Base-by-base conservation (phyloP, 106 monocot species). In the Cymbidium sinense region DNA sequence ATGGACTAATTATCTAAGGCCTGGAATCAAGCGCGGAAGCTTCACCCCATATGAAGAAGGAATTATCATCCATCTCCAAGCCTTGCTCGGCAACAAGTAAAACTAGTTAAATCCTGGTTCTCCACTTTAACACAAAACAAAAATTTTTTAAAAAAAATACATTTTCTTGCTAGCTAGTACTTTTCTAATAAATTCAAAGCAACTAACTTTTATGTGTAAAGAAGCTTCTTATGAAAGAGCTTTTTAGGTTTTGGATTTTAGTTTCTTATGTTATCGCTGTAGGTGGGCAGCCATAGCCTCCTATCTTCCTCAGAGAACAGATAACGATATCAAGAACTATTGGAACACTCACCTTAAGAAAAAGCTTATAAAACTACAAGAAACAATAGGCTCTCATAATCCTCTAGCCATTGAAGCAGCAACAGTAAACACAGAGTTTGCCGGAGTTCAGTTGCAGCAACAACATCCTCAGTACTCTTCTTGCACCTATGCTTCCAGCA, bases 301-400 rank as follows among this genome's bases (percentile, higher is more conserved):
- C 4, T 82, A 82, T 70, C 87, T 87, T 67, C 87, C 87, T 15
- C 84, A 76, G 50, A 84, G 87, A 79, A 87, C 87, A 50, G 87
- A 87, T 71, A 87, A 87, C n/a, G 87, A 87, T 28, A 87, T 87
- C 74, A 87, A 87, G 76, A 87, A 87, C 65, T 87, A 87, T 64
- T 87, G 87, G 87, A 87, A 87, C 78, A 87, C 87, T 15, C 84
- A 87, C 74, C 79, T 87, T 11, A 87, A 87, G 87, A 87, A 87
- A 79, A 87, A 82, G 77, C 81, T 87, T 61, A 47, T 47, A 13
- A 47, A 47, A 13, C 47, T 47, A 15, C 47, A 47, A 30, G 17
- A 30, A 29, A 31, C 70, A 21, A 17, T 28, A 21, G 34, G 34
- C 34, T 35, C 31, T 34, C 70, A 70, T 31, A 17, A 70, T 27